Base-by-base conservation (phyloP, 2,329 filamentous ascomycete species). In the Emydomyces testavorans region DNA sequence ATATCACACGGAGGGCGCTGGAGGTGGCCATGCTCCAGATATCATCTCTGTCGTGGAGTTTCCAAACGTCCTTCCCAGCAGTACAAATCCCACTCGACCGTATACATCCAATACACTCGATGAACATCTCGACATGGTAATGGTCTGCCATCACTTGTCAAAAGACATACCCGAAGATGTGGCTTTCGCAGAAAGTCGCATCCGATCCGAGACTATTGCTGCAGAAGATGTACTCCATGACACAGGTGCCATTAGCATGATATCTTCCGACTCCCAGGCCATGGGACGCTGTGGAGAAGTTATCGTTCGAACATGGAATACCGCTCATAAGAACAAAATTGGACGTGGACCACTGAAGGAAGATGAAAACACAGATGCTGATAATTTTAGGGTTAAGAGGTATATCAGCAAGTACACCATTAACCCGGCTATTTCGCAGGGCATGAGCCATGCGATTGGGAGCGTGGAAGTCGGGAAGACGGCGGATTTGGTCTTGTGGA, bases 231-330 rank as follows among this genome's bases (percentile, higher is more conserved):
- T 96, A 1, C 78, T 96, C 15, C 90, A 96, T 63, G 90, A 96
- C 59, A 74, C 94, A 1, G 90, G 90, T 49, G 90, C 90, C 54
- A 95, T 96, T 66, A 88, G 82, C 65, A 96, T 96, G 89, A 94
- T 96, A 86, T 87, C 81, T 51, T 89, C 83, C 0, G 90, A 96
- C 68, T 90, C 84, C 0, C 90, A 96, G 68, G 90, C 90, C 58
- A 96, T 96, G 90, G 90, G 90, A 49, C 83, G 90, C 43, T 94
- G 87, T 62, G 90, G 90, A 54, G 90, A 96, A 70, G 90, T 96
- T 46, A 79, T 96, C 52, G 73, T 93, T 20, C 79, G 90, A 10
- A 95, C 90, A 0, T 96, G 90, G 90, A 89, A 95, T 67, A 96
- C 90, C 2, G 90, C 90, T 0, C 87, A 95, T 69, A 95, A 95